A percentile compares a stretch with the other conserved stretches of the same genome.
Evolutionary conservation across 345 rosid genomes (phyloP).

Genomic region (Eutrema japonicum): DNA sequence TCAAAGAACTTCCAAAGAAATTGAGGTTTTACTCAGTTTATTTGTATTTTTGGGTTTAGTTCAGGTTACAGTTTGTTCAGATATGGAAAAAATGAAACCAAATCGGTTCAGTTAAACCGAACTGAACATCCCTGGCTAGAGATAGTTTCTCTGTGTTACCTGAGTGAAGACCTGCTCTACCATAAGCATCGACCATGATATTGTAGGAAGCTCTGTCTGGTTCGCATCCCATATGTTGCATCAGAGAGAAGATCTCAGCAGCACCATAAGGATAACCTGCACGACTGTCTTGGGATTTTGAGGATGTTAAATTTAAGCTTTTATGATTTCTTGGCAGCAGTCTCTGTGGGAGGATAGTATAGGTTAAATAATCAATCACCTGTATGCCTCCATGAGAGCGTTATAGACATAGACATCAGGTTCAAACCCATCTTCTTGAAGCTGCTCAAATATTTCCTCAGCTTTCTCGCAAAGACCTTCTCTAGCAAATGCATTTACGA

Average conservation of each 20-base stretch:
- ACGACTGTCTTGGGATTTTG: slow-evolving; percentile 55
- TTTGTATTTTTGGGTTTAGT: too few species aligned
- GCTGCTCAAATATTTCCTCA: slow-evolving; percentile 88
- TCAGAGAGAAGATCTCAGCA: slow-evolving; percentile 88
- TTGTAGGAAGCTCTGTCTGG: slow-evolving; percentile 94
- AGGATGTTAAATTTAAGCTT: slow-evolving; percentile 29
- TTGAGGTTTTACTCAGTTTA: background rate
- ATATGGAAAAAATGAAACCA: background rate
- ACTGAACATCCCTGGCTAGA: background rate
- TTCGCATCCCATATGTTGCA: slow-evolving; percentile 95
- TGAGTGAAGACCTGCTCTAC: slow-evolving; percentile 77
- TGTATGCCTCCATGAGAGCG: slow-evolving; percentile 94
- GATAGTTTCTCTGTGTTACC: slow-evolving; percentile 48
- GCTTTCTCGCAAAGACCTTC: slow-evolving; percentile 97
- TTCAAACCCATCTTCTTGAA: slow-evolving; percentile 82
- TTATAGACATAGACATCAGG: slow-evolving; percentile 92
- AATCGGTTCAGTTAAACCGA: background rate
- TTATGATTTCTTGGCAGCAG: slow-evolving; percentile 27
- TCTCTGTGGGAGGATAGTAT: slow-evolving; percentile 8
- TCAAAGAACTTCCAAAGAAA: background rate
- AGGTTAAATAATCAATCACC: slow-evolving; percentile 47
- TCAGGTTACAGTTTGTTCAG: background rate
- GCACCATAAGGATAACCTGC: slow-evolving; percentile 94
- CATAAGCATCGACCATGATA: slow-evolving; percentile 95
- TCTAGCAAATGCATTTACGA: slow-evolving; percentile 92